phyloP scores from a whole-genome alignment of 495 filamentous ascomycete species.

The Ascobolus immersus region DNA sequence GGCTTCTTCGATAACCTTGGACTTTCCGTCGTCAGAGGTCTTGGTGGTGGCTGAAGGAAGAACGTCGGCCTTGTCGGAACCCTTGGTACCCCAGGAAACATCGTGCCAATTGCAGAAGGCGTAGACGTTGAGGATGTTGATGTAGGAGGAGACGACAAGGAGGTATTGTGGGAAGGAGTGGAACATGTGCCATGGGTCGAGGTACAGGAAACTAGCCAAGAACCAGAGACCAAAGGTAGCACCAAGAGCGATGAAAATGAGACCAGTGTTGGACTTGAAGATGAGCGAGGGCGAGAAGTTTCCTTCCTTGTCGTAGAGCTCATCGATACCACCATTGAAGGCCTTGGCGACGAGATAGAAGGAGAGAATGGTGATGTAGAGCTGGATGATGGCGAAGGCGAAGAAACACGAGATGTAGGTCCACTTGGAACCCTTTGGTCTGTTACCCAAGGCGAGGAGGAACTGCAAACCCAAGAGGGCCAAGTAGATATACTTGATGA shows the following conservation, averaged over 20 bases:
- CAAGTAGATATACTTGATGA: slow-evolving; percentile 79
- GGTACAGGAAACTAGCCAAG: slow-evolving; percentile 91
- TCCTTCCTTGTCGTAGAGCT: slow-evolving; percentile 27
- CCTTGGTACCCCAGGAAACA: slow-evolving; percentile 99
- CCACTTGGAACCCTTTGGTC: slow-evolving; percentile 83
- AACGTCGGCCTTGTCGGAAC: slow-evolving; percentile 87
- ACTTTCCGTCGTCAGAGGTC: slow-evolving; percentile 60
- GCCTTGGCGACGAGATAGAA: slow-evolving; percentile 66
- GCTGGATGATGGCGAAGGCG: slow-evolving; percentile 65
- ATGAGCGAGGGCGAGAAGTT: slow-evolving; percentile 38
- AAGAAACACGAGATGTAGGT: slow-evolving; percentile 76
- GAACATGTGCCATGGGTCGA: slow-evolving; percentile 99
- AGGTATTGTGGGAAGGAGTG: slow-evolving; percentile 88
- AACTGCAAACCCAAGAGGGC: slow-evolving; percentile 82
- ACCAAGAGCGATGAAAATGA: slow-evolving; percentile 79
- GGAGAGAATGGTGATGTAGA: slow-evolving; percentile 74
- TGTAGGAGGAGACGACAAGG: slow-evolving; percentile 86
- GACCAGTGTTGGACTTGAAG: slow-evolving; percentile 41
- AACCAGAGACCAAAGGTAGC: slow-evolving; percentile 96
- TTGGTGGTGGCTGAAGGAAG: slow-evolving; percentile 67
- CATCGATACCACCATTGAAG: slow-evolving; percentile 29
- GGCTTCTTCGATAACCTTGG: slow-evolving; percentile 76
- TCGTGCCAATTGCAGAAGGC: slow-evolving; percentile 99
- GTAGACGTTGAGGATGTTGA: slow-evolving; percentile 98
- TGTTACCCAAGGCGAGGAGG: slow-evolving; percentile 85